Conservation (phyloP, 306 rosid species). For the Inga oerstediana region DNA sequence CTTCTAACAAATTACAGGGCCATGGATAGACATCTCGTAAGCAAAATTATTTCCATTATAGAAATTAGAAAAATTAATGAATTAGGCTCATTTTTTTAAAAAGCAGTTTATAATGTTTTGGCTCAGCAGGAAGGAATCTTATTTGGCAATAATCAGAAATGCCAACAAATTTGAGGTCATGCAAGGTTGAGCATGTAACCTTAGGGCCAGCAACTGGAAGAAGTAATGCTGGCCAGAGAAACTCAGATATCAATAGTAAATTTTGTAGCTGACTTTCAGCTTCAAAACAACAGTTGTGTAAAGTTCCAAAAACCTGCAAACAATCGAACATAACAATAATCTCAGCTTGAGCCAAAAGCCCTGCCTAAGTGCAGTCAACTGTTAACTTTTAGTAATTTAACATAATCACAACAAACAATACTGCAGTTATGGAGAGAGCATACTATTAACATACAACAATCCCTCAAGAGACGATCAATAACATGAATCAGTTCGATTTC, state of each 20-base stretch:
- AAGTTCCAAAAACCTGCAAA: slow-evolving; percentile 83
- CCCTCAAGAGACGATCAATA: slow-evolving; percentile 11
- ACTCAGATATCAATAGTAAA: slow-evolving; percentile 89
- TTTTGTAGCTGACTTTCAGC: slow-evolving; percentile 82
- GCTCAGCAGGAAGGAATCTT: not conserved
- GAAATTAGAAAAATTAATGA: slow-evolving; percentile 2
- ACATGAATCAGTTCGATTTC: slow-evolving; percentile 10
- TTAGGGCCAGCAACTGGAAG: slow-evolving; percentile 93
- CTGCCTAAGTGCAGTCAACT: not conserved
- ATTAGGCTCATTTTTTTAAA: not conserved
- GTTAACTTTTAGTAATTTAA: not conserved
- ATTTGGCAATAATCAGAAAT: slow-evolving; percentile 30
- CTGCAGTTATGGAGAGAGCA: slow-evolving; percentile 21
- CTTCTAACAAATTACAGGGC: slow-evolving; percentile 6
- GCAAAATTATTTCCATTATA: slow-evolving; percentile 5
- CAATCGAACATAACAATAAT: slow-evolving; percentile 25
- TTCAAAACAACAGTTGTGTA: slow-evolving; percentile 94
- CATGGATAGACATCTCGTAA: slow-evolving; percentile 5
- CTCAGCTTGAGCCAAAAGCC: slow-evolving; percentile 24
- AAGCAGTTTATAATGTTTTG: not conserved
- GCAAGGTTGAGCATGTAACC: slow-evolving; percentile 51
- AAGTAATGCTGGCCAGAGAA: slow-evolving; percentile 98
- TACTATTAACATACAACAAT: slow-evolving; percentile 12
- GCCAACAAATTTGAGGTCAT: slow-evolving; percentile 22
- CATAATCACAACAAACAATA: slow-evolving; percentile 13